These are phyloP conservation scores for Piper longum DNA, from an alignment of 164 flowering plant genomes.

Conservation along the genomic window DNA sequence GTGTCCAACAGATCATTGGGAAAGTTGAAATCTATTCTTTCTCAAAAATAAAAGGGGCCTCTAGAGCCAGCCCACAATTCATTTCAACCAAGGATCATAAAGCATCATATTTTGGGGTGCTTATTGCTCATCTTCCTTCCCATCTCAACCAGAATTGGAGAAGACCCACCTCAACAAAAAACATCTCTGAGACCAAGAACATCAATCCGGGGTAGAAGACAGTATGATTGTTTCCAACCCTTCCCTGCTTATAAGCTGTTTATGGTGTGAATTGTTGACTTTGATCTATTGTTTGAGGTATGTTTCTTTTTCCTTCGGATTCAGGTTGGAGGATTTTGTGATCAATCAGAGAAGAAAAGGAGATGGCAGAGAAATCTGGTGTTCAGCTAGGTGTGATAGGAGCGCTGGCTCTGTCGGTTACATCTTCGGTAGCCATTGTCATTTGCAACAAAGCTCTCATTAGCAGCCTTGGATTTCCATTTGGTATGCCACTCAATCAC, in stretches of 20 bases:
- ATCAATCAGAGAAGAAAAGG: not conserved
- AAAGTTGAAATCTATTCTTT: not conserved
- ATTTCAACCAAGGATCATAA: not conserved
- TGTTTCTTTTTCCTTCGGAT: not conserved
- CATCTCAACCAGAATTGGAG: not conserved
- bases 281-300: not conserved
- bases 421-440: conserved; percentile 89
- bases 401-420: conserved; percentile 76
- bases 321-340: not conserved
- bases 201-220: too few relatives aligned
- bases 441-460: conserved; percentile 85
- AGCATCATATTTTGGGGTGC: not conserved
- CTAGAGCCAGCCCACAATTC: not conserved
- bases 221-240: too few relatives aligned
- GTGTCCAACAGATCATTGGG: not conserved
- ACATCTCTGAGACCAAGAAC: too few relatives aligned
- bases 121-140: not conserved
- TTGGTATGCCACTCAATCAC: conserved; percentile 29
- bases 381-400: conserved; percentile 73
- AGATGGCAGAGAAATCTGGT: conserved; percentile 60
- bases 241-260: too few relatives aligned
- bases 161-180: too few relatives aligned
- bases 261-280: not conserved
- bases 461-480: conserved; percentile 85
- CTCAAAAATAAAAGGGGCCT: not conserved